Conservation (phyloP, 257 asterid species). For the Solanum tarapatanum region DNA sequence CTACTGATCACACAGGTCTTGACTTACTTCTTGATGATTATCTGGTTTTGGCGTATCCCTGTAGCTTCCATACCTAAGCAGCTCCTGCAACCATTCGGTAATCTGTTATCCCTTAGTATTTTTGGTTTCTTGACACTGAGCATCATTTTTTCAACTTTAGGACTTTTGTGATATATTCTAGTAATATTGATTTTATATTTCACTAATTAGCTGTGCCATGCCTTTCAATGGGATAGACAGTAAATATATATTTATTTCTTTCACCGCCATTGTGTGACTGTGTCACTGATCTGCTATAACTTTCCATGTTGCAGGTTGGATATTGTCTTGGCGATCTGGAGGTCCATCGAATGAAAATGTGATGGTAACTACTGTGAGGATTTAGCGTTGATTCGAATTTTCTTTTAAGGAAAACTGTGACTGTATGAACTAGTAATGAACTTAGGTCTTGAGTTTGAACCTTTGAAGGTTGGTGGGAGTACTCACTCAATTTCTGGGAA, state of each 20-base stretch:
- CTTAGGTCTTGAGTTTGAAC: background rate
- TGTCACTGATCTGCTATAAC: background rate
- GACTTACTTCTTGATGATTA: conserved; percentile 33
- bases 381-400: background rate
- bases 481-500: background rate
- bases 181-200: background rate
- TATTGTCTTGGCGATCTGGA: conserved; percentile 85
- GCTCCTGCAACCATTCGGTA: conserved; percentile 92
- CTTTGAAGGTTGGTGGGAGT: background rate
- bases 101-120: background rate
- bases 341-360: conserved; percentile 38
- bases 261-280: background rate
- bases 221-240: background rate
- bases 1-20: conserved; percentile 28
- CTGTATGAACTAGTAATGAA: background rate
- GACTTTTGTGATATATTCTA: background rate
- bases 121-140: background rate
- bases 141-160: background rate
- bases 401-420: background rate
- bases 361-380: conserved; percentile 34
- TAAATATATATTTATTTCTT: background rate
- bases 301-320: conserved; percentile 39
- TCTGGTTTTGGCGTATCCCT: conserved; percentile 85
- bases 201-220: background rate
- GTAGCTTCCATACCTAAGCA: conserved; percentile 62